A percentile compares a stretch with the other conserved stretches of the same genome.
Evolutionary conservation across 2,329 filamentous ascomycete species (phyloP).

Genomic region (Ilyonectria robusta): DNA sequence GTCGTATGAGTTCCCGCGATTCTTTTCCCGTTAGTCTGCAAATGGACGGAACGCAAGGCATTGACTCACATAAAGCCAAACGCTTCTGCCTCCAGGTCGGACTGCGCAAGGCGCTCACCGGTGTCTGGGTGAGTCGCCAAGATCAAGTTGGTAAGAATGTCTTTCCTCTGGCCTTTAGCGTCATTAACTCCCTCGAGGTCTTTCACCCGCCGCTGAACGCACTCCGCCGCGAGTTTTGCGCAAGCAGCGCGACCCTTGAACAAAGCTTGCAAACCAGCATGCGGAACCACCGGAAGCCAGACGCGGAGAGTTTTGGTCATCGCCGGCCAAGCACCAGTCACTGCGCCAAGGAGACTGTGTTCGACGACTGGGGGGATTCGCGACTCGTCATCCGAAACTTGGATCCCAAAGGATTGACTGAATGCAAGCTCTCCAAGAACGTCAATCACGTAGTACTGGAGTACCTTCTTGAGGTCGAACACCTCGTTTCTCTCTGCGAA

Average conservation of each 20-base stretch:
- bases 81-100: constrained; percentile 31
- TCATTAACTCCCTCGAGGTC: constrained; percentile 14
- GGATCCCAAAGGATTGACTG: constrained; percentile 28
- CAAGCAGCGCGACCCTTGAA: constrained; percentile 30
- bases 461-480: constrained; percentile 31
- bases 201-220: constrained; percentile 23
- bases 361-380: constrained; percentile 23
- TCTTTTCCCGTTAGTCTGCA: background rate
- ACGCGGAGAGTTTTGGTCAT: constrained; percentile 23
- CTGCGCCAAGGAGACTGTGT: constrained; percentile 25
- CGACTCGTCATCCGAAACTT: constrained; percentile 26
- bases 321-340: constrained; percentile 29
- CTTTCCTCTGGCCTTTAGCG: constrained; percentile 15
- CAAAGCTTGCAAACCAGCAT: constrained; percentile 21
- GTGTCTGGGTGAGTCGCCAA: constrained; percentile 29
- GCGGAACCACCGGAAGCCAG: constrained; percentile 27
- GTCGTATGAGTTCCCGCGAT: constrained; percentile 35
- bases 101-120: constrained; percentile 19
- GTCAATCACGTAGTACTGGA: constrained; percentile 32
- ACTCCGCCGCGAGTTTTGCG: constrained; percentile 23
- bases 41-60: background rate
- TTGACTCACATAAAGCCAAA: constrained; percentile 34
- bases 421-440: constrained; percentile 32
- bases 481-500: constrained; percentile 6
- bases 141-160: constrained; percentile 33